Base-by-base conservation (phyloP, 352 stramenopile species). In the Phytopythium ostracodes region DNA sequence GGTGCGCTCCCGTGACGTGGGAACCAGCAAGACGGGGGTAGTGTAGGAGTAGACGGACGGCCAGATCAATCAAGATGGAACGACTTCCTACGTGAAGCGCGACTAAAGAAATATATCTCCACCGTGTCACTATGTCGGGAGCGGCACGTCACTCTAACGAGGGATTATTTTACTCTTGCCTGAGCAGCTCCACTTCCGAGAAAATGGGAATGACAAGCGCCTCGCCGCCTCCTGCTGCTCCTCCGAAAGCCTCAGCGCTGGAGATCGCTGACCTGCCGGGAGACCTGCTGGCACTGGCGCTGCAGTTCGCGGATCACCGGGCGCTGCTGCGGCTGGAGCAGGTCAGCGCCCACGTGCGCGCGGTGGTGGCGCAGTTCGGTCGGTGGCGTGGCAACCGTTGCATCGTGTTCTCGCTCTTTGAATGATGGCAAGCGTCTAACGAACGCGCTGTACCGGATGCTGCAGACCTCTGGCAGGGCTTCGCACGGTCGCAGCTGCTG, bases 261-360 rank as follows among this genome's bases (percentile, higher is more conserved):
- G 14, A 53, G 50, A 55, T 79, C 38, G 60, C 56, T 50, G 68
- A 81, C 20, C 60, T 86, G 64, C 77, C 75, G 44, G 61, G 64
- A 12, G 75, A 82, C 27, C 59, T 86, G 56, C 60, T 86, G 27
- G 68, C 61, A 35, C 62, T 71, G 20, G 69, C 47, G 63, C 70
- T 86, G 51, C 72, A 71, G 51, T 86, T 84, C 56, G 62, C 55
- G 0, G 75, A 84, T 58, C 56, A 76, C 42, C 42, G 18, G 49
- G 56, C 59, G 64, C 62, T 86, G 49, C 60, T 79, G 65, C 61
- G 40, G 4, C 62, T 84, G 20, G 76, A 82, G 57, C 54, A 46
- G 20, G 57, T 66, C 20, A 70, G 55, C 24, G 33, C 38, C 29
- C 50, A 18, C 20, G 12, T 71, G 51, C 62, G 50, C 25, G 62